Conservation (phyloP, 2,329 filamentous ascomycete species). For the Pezicula radicicola region DNA sequence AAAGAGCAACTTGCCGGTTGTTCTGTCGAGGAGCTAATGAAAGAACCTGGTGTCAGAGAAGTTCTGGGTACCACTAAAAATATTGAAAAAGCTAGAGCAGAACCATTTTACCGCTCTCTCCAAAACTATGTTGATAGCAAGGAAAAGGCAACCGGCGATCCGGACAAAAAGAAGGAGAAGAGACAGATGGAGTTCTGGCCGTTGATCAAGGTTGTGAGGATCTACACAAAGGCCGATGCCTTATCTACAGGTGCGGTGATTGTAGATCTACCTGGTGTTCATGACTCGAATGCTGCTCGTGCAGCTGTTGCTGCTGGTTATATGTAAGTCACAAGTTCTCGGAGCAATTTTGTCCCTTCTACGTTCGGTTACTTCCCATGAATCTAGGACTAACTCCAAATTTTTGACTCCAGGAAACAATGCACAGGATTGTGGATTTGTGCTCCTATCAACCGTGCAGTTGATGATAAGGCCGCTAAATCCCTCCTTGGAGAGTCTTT, state of each 20-base stretch:
- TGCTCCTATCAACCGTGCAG: conserved; percentile 57
- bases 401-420: conserved; percentile 20
- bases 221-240: conserved; percentile 43
- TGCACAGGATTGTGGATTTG: conserved; percentile 60
- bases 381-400: background rate
- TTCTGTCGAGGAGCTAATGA: conserved; percentile 19
- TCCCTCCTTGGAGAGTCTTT: conserved; percentile 53
- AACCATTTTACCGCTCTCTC: conserved; percentile 16
- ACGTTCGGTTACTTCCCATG: too few species aligned
- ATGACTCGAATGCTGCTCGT: conserved; percentile 46
- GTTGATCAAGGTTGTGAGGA: conserved; percentile 32
- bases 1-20: conserved; percentile 31
- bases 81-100: conserved; percentile 9
- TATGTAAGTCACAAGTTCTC: conserved; percentile 37
- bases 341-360: too few species aligned
- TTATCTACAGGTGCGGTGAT: conserved; percentile 47
- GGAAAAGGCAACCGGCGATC: conserved; percentile 25
- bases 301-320: conserved; percentile 46
- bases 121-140: conserved; percentile 22
- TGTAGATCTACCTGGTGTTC: conserved; percentile 52
- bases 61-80: conserved; percentile 17
- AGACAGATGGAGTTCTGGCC: conserved; percentile 37
- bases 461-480: conserved; percentile 58
- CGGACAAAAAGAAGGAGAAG: conserved; percentile 37
- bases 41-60: conserved; percentile 7